Conservation (phyloP, 108 stramenopile genomes). For the Cyclotella kingstonii region DNA sequence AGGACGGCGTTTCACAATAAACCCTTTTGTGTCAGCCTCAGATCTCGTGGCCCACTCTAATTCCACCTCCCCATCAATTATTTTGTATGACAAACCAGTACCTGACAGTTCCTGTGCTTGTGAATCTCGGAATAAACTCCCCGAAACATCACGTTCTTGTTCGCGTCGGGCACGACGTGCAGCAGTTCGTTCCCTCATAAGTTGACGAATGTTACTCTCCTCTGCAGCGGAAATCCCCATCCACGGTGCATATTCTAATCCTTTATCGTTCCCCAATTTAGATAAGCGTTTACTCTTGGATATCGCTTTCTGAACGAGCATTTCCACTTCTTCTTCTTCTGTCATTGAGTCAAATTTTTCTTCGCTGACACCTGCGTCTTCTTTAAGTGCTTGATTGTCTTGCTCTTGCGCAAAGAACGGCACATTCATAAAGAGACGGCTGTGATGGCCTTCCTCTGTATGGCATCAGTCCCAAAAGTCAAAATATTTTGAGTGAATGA, state of each 20-base stretch:
- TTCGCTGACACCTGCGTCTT: background rate
- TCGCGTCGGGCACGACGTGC: slow-evolving; percentile 68
- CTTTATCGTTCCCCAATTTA: slow-evolving; percentile 69
- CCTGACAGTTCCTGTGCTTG: slow-evolving; percentile 86
- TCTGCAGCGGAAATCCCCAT: slow-evolving; percentile 78
- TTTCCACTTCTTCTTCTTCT: slow-evolving; percentile 74
- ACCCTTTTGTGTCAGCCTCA: slow-evolving; percentile 77
- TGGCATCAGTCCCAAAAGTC: background rate
- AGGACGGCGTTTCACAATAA: slow-evolving; percentile 77
- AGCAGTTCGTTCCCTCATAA: slow-evolving; percentile 70
- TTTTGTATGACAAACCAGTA: slow-evolving; percentile 67
- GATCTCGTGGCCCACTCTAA: slow-evolving; percentile 79
- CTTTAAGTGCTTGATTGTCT: background rate
- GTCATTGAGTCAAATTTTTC: slow-evolving; percentile 27
- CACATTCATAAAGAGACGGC: slow-evolving; percentile 27
- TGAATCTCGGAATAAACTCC: slow-evolving; percentile 68
- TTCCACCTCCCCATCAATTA: slow-evolving; percentile 75
- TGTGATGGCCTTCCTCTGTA: slow-evolving; percentile 4
- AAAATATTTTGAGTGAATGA: background rate
- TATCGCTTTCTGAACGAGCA: slow-evolving; percentile 58
- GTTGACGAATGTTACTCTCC: slow-evolving; percentile 61
- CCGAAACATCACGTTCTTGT: slow-evolving; percentile 59
- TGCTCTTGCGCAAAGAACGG: slow-evolving; percentile 42
- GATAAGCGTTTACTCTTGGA: slow-evolving; percentile 63
- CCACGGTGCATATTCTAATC: slow-evolving; percentile 90